Base-by-base conservation (phyloP, 2,329 filamentous ascomycete genomes). In the Penicillium hordei region DNA sequence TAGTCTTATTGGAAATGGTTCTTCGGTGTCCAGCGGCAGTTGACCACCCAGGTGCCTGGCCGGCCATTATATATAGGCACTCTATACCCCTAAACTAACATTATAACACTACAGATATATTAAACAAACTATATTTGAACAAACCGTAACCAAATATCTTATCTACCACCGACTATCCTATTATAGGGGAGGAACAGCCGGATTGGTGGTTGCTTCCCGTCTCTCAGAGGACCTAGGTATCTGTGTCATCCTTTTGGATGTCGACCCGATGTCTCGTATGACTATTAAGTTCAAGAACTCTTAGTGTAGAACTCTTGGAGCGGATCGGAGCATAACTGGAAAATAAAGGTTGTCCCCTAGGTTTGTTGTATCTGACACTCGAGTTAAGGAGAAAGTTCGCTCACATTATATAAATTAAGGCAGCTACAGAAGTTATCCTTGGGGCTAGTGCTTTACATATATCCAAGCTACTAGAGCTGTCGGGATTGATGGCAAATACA, bases 381-480 rank as follows among this genome's bases (percentile, higher is more conserved):
- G 5, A 17, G 5, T 5, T 12, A 1, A 33, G 5, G 3, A 10
- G 4, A 10, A 7, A n/a, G 12, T 19, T n/a, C 10, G 2, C 34
- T 40, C n/a, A 29, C n/a, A 34, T 29, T 3, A 23, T 33, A 10
- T 12, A n/a, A n/a, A n/a, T 34, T 17, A 42, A 49, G 6, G 62
- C 62, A 19, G 57, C 52, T 5, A 70, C 67, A 36, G 79, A 81
- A 55, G 72, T 81, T 1, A 73, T 81, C 40, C 63, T 82, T 4
- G 72, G 76, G 1, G 76, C 76, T 0, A 78, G 78, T 1, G 70
- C 72, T 0, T 68, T 79, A 21, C 61, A 81, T 69, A 19, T 70
- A 19, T 34, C 69, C 1, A 75, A 81, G 48, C 67, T 83, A 4
- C 72, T 84, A 0, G 77, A 82, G 60, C 69, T 81, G 2, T 82